Conservation (phyloP, 2,329 filamentous ascomycete species). For the Sarocladiaceae sp. region DNA sequence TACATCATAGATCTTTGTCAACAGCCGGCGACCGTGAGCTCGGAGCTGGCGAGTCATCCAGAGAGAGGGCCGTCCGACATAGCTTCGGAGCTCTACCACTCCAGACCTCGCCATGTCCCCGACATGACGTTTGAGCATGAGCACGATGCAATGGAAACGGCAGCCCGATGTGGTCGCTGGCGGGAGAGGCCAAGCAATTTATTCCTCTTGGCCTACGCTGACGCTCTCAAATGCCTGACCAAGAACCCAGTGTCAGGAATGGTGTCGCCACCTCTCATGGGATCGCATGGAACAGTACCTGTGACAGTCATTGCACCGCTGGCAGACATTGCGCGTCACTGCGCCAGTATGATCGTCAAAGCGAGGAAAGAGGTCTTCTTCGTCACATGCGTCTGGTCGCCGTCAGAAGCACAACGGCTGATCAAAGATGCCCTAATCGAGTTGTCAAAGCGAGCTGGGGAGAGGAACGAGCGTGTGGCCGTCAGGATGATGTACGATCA, state of each 20-base stretch:
- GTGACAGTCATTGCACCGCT: constrained; percentile 54
- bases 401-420: constrained; percentile 59
- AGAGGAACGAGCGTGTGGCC: constrained; percentile 49
- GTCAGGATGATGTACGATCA: constrained; percentile 74
- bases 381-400: constrained; percentile 71
- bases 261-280: constrained; percentile 46
- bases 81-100: too few relatives aligned
- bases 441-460: constrained; percentile 58
- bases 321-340: constrained; percentile 64
- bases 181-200: constrained; percentile 55
- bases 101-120: too few relatives aligned
- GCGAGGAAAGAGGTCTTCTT: constrained; percentile 68
- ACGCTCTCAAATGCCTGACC: constrained; percentile 52
- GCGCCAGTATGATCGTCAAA: constrained; percentile 67
- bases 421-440: constrained; percentile 64
- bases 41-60: too few relatives aligned
- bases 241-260: constrained; percentile 43
- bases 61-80: too few relatives aligned
- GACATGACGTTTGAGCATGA: constrained; percentile 15
- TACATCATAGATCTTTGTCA: too few relatives aligned
- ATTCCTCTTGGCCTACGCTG: constrained; percentile 63
- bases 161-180: constrained; percentile 58
- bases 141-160: constrained; percentile 40
- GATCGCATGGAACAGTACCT: constrained; percentile 54
- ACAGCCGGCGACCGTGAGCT: too few relatives aligned